Evolutionary conservation across 345 rosid species (phyloP).

Genomic region (Eucalyptus sideroxylon): DNA sequence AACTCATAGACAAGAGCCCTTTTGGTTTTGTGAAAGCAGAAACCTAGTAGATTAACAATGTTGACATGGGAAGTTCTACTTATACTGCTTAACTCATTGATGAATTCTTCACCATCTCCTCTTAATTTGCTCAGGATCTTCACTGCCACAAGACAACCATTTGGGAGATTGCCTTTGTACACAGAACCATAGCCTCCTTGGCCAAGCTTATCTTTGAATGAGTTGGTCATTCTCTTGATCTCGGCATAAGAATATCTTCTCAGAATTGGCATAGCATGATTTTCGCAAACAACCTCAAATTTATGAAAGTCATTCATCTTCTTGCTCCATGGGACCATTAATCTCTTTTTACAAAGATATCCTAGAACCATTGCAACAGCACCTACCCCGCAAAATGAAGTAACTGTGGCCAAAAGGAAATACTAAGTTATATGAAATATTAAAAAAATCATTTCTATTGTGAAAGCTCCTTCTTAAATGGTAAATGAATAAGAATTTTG

Average conservation of each 20-base stretch:
- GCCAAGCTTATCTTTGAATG: conserved; percentile 13
- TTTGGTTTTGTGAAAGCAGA: conserved; percentile 5
- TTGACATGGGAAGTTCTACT: conserved; percentile 49
- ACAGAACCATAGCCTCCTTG: conserved; percentile 19
- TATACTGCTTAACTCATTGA: conserved; percentile 34
- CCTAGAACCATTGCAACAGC: background rate
- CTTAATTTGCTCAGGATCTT: conserved; percentile 16
- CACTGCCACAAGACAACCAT: conserved; percentile 22
- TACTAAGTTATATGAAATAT: background rate
- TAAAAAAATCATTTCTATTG: background rate
- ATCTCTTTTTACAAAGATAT: background rate
- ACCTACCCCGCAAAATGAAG: accelerated
- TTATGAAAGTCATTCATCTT: background rate
- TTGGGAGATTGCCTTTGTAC: conserved; percentile 12
- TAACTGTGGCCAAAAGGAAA: background rate
- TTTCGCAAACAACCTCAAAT: accelerated
- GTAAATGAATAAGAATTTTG: background rate
- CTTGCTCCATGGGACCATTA: background rate
- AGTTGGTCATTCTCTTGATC: conserved; percentile 13
- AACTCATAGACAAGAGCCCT: conserved; percentile 2
- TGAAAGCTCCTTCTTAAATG: background rate
- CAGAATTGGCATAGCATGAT: background rate
- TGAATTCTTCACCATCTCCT: conserved; percentile 32
- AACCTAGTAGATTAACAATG: conserved; percentile 5
- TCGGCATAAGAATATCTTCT: conserved; percentile 9